Percentiles rank a stretch among this genome's conserved stretches.
phyloP scores from a whole-genome alignment of 257 asterid species.

The Euphrasia confusa region DNA sequence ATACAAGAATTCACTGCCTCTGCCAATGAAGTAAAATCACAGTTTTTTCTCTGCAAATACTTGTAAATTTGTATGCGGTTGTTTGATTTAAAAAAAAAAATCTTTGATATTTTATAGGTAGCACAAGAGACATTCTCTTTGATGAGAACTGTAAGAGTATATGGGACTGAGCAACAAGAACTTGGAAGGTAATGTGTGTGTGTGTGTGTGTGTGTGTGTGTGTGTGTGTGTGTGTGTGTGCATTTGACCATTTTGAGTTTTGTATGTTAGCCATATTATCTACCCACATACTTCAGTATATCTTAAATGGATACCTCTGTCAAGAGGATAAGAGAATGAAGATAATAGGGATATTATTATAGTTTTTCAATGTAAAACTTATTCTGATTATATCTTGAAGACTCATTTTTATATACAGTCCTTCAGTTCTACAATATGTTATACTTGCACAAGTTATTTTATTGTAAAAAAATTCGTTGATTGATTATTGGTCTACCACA shows the following conservation, averaged over 20 bases:
- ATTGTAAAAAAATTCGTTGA: background rate
- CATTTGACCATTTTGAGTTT: no score
- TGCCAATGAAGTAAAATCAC: constrained; percentile 74
- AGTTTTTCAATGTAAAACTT: background rate
- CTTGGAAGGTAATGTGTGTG: constrained; percentile 49
- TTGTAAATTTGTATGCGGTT: constrained; percentile 12
- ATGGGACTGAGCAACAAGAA: constrained; percentile 88
- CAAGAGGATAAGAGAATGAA: background rate
- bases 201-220: no score
- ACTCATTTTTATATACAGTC: background rate
- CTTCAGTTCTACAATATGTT: background rate
- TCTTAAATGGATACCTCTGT: background rate
- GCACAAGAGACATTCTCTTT: constrained; percentile 92
- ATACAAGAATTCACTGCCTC: constrained; percentile 89
- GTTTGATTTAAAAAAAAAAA: constrained; percentile 15
- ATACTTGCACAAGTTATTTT: background rate
- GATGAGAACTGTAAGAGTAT: constrained; percentile 90
- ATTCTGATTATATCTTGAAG: background rate
- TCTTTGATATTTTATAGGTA: constrained; percentile 50
- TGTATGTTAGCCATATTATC: no score
- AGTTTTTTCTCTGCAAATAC: background rate
- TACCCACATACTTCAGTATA: background rate
- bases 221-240: no score
- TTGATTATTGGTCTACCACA: background rate
- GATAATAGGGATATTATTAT: background rate